These are phyloP conservation scores for Trametes polyzona DNA, from an alignment of 1,284 basidiomycete species.

Conservation along the genomic window DNA sequence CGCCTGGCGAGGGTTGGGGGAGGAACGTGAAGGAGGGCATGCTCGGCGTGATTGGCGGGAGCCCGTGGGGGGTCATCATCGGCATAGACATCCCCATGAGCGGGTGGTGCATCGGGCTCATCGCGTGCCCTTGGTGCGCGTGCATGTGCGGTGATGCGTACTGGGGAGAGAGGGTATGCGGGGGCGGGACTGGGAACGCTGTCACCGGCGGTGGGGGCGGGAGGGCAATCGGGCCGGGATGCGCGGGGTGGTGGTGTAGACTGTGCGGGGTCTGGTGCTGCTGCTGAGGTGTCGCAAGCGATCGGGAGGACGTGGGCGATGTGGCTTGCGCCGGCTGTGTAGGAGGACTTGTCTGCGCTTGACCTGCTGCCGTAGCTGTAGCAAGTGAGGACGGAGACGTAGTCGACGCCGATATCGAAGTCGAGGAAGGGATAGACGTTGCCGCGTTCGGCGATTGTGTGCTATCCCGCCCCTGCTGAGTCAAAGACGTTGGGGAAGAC, in stretches of 20 bases:
- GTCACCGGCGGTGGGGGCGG: slow-evolving; percentile 58
- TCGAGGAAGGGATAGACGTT: not conserved
- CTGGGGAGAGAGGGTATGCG: slow-evolving; percentile 37
- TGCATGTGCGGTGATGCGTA: slow-evolving; percentile 35
- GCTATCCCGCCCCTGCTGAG: slow-evolving; percentile 5
- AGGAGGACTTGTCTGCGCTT: not conserved
- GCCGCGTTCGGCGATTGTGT: not conserved
- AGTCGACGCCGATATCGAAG: not conserved
- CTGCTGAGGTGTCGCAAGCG: slow-evolving; percentile 31
- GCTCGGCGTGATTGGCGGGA: slow-evolving; percentile 77
- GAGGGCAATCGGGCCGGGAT: slow-evolving; percentile 71
- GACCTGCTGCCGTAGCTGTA: not conserved
- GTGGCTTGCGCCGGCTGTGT: slow-evolving; percentile 8
- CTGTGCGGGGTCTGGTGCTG: slow-evolving; percentile 42
- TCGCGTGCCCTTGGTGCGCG: slow-evolving; percentile 30
- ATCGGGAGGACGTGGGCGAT: slow-evolving; percentile 8
- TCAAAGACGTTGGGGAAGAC: not conserved
- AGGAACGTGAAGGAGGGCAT: slow-evolving; percentile 80
- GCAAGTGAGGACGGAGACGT: slow-evolving; percentile 7
- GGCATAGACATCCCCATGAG: slow-evolving; percentile 35
- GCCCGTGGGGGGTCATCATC: slow-evolving; percentile 65
- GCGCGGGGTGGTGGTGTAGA: slow-evolving; percentile 57
- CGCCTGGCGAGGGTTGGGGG: slow-evolving; percentile 43
- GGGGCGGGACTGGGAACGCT: slow-evolving; percentile 43
- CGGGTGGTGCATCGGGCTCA: slow-evolving; percentile 40